Evolutionary conservation across 202 grass and related monocot species (phyloP).

Genomic region (Zoysia matrella): DNA sequence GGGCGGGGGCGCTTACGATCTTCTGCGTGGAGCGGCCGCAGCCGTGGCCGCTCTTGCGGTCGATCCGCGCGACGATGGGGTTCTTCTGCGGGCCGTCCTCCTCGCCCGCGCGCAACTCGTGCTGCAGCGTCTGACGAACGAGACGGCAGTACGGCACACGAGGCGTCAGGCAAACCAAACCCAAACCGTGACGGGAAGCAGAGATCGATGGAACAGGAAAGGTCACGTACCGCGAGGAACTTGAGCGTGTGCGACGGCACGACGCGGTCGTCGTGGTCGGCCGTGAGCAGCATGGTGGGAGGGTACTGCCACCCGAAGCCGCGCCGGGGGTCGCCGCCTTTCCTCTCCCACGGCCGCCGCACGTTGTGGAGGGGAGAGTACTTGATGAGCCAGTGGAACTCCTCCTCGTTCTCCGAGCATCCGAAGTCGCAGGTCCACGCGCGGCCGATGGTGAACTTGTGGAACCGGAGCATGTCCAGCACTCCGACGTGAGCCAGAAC

Average conservation of each 20-base stretch:
- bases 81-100: slow-evolving; percentile 72
- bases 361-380: slow-evolving; percentile 95
- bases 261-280: slow-evolving; percentile 92
- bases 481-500: slow-evolving; percentile 90
- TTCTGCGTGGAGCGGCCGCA: slow-evolving; percentile 85
- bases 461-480: slow-evolving; percentile 98
- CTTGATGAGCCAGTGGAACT: slow-evolving; percentile 85
- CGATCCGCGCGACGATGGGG: slow-evolving; percentile 80
- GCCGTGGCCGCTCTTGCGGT: slow-evolving; percentile 83
- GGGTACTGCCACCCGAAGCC: slow-evolving; percentile 57
- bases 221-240: slow-evolving; percentile 71
- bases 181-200: neutral
- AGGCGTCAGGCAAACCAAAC: neutral
- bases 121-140: slow-evolving; percentile 67
- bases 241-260: slow-evolving; percentile 96
- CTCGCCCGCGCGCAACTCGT: slow-evolving; percentile 54
- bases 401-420: slow-evolving; percentile 76
- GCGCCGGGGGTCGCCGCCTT: slow-evolving; percentile 14
- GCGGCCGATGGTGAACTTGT: slow-evolving; percentile 97
- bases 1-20: slow-evolving; percentile 43
- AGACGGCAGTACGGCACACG: neutral
- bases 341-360: slow-evolving; percentile 68
- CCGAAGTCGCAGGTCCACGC: slow-evolving; percentile 94
- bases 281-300: slow-evolving; percentile 84
- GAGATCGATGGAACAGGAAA: neutral